Base-by-base conservation (phyloP, 441 rosid genomes). In the Populus tomentosa region DNA sequence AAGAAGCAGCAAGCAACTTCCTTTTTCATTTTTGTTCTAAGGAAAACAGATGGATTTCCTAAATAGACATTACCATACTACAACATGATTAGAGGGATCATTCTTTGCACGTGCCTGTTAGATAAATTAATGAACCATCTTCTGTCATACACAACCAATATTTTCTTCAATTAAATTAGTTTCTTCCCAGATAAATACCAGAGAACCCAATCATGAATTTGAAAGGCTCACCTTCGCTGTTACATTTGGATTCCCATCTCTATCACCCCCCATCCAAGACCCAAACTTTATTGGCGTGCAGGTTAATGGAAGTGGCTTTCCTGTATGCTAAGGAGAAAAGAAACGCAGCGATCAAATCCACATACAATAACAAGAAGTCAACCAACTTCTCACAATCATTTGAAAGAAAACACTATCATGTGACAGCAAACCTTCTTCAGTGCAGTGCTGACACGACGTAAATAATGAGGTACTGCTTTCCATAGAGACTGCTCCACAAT, bases 201-300 rank as follows among this genome's bases (percentile, higher is more conserved):
- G 38, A 24, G 35, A 40, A 32, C 30, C 64, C 23, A 4, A 21
- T 5, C 61, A 65, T 42, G 73, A 24, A 14, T 62, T 68, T 20
- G 70, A 78, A 78, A 78, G 70, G 69, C 85, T 86, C 80, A 90
- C 98, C 93, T 94, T 93, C 67, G 98, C 89, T 24, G 98, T 94
- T 63, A 94, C 98, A 88, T 89, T 94, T 40, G 98, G 98, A 86
- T 94, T 94, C 83, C 98, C 98, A 89, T 93, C 98, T 86, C 97
- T 91, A 79, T 94, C 98, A 83, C 97, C 98, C 75, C 97, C 98
- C 98, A 94, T 94, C 98, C 97, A 93, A 79, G 97, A 92, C 36
- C 98, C 98, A 81, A 94, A 91, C 80, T 86, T 93, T 82, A 94
- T 94, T 10, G 98, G 98, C 9, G 98, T 90, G 87, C 97, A 89